phyloP scores from a whole-genome alignment of 1,139 yeast genomes.

The Blastobotrys elegans region DNA sequence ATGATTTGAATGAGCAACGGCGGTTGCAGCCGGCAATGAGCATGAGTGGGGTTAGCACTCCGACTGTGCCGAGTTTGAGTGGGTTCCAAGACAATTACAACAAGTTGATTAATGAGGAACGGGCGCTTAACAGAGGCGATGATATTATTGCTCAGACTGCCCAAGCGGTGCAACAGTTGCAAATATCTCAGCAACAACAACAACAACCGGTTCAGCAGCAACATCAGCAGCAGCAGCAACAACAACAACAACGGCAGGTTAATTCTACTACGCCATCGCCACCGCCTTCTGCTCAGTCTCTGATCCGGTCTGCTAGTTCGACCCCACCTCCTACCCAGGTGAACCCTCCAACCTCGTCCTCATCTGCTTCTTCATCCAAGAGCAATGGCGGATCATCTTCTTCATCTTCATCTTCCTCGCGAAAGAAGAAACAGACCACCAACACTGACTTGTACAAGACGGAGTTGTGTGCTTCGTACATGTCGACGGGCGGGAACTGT shows the following conservation, averaged over 20 bases:
- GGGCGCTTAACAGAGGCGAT: background rate
- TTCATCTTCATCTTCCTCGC: background rate
- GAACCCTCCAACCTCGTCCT: constrained; percentile 1
- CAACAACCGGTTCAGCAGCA: background rate
- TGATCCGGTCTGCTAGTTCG: background rate
- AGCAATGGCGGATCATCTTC: background rate
- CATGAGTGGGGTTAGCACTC: constrained; percentile 3
- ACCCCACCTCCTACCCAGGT: background rate
- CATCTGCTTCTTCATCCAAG: background rate
- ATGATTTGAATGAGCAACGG: background rate
- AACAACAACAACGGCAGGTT: background rate
- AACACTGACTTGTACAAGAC: constrained; percentile 82
- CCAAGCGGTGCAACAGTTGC: constrained; percentile 12
- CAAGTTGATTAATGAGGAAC: constrained; percentile 7
- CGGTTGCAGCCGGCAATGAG: constrained; percentile 8
- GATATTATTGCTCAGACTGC: constrained; percentile 9
- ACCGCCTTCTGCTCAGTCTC: background rate
- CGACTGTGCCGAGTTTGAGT: background rate
- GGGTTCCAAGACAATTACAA: background rate
- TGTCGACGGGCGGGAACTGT: constrained; percentile 63
- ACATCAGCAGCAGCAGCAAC: background rate
- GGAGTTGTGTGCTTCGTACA: constrained; percentile 77
- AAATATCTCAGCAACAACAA: constrained; percentile 7
- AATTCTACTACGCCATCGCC: background rate
- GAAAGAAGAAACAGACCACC: constrained; percentile 37